Evolutionary conservation across 768 basidiomycete genomes (phyloP).

Genomic region (Pisolithus orientalis): DNA sequence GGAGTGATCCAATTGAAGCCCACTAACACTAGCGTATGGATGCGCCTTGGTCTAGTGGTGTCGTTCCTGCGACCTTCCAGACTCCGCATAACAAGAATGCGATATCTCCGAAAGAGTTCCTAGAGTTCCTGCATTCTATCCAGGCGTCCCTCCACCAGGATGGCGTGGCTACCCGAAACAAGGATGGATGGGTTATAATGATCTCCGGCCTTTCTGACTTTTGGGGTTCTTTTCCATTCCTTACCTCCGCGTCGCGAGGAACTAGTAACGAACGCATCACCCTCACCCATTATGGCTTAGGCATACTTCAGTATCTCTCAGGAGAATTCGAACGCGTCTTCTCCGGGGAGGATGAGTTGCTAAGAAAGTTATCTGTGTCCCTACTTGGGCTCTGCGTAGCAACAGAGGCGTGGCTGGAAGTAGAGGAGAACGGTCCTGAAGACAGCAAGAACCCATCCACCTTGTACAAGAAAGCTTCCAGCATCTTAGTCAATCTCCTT

Average conservation of each 20-base stretch:
- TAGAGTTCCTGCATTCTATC: conserved; percentile 38
- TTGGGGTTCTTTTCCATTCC: conserved; percentile 48
- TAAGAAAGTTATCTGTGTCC: conserved; percentile 43
- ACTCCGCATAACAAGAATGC: conserved; percentile 20
- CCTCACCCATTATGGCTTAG: conserved; percentile 48
- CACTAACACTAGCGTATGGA: conserved; percentile 17
- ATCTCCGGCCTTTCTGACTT: conserved; percentile 48
- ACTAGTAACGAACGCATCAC: conserved; percentile 52
- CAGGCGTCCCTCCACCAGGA: conserved; percentile 31
- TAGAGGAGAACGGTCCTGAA: conserved; percentile 32
- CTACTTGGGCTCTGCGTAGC: conserved; percentile 49
- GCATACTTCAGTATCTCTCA: conserved; percentile 48
- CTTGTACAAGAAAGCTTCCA: conserved; percentile 42
- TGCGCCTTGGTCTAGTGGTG: conserved; percentile 16
- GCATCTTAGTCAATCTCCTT: conserved; percentile 39
- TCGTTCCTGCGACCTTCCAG: conserved; percentile 26
- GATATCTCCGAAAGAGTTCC: conserved; percentile 33
- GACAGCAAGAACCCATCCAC: conserved; percentile 39
- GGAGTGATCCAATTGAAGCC: too few relatives aligned
- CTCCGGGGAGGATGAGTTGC: conserved; percentile 36
- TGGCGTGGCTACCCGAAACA: conserved; percentile 27
- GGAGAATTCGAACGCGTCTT: conserved; percentile 47
- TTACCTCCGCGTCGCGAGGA: conserved; percentile 44
- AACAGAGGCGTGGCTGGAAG: conserved; percentile 55
- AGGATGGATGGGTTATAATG: conserved; percentile 43